These are phyloP conservation scores for Penstemon newberryi DNA, from an alignment of 257 asterid species.

Conservation along the genomic window DNA sequence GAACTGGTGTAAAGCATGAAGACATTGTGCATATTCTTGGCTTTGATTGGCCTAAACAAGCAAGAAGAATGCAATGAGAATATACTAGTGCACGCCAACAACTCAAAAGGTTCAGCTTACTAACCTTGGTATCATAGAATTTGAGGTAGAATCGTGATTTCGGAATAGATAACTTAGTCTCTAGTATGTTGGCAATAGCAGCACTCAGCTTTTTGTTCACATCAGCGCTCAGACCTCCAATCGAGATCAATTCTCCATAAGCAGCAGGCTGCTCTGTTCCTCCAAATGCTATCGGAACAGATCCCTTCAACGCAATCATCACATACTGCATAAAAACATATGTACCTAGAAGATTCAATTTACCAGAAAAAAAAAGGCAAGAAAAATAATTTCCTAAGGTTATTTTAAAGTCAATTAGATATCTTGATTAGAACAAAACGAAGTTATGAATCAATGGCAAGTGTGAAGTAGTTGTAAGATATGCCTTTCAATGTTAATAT, in stretches of 20 bases:
- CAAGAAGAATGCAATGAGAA: constrained; percentile 68
- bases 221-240: constrained; percentile 80
- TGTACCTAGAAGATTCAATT: not conserved
- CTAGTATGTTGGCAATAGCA: constrained; percentile 75
- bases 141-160: constrained; percentile 88
- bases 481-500: not conserved
- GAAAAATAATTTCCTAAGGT: constrained; percentile 1
- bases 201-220: constrained; percentile 89
- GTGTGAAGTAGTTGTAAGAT: not conserved
- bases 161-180: constrained; percentile 73
- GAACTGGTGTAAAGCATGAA: constrained; percentile 84
- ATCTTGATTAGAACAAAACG: not conserved
- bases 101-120: constrained; percentile 21
- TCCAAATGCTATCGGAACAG: constrained; percentile 87
- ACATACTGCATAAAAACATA: constrained; percentile 65
- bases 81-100: constrained; percentile 32
- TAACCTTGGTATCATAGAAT: constrained; percentile 85
- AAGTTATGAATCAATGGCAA: not conserved
- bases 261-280: constrained; percentile 95
- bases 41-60: constrained; percentile 80
- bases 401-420: not conserved
- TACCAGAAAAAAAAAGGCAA: not conserved
- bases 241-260: constrained; percentile 81
- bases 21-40: constrained; percentile 88
- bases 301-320: constrained; percentile 92